Base-by-base conservation (phyloP, 1,139 yeast species). In the Lodderomyces theae region DNA sequence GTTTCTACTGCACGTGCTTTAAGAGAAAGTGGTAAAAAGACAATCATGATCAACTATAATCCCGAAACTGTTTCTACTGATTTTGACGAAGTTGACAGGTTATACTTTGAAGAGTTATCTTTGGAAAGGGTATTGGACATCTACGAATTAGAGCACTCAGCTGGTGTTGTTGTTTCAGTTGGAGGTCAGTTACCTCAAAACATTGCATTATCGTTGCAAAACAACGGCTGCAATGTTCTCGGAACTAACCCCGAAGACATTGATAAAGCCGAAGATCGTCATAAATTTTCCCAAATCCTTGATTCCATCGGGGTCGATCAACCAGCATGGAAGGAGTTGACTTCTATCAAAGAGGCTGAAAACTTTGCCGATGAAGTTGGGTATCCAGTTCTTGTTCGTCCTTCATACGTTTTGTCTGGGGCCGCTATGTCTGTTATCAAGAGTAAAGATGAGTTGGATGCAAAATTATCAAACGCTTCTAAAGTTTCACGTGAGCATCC, bases 11-110 rank as follows among this genome's bases (percentile, higher is more conserved):
- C 95, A 42, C 83, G 97, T 62, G 89, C 97, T 35, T 79, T 92
- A 57, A 82, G 98, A 66, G 84, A 80, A 44, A 75, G 83, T 44
- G 95, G 95, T 49, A 82, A 80, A 62, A 87, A 85, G 68, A 92
- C 98, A 36, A 82, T 92, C 50, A 92, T 92, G 98, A 79, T 92
- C 60, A 92, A 92, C 72, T 92, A 92, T 69, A 92, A 92, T 72
- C 98, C 98, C 44, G 98, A 92, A 69, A 92, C 98, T 22, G 98
- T 92, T 31, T 89, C 97, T 9, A 92, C 98, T 47, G 98, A 92
- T 70, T 92, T 87, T 60, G 98, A 92, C 65, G 98, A 92, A 71
- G 98, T 88, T 48, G 98, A 92, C 69, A 79, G 97, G 69, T 79
- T 92, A 55, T 92, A 92, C 73, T 92, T 92, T 60, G 98, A 92